Base-by-base conservation (phyloP, 371 early-diverging fungal genomes). In the Parasitella parasitica region DNA sequence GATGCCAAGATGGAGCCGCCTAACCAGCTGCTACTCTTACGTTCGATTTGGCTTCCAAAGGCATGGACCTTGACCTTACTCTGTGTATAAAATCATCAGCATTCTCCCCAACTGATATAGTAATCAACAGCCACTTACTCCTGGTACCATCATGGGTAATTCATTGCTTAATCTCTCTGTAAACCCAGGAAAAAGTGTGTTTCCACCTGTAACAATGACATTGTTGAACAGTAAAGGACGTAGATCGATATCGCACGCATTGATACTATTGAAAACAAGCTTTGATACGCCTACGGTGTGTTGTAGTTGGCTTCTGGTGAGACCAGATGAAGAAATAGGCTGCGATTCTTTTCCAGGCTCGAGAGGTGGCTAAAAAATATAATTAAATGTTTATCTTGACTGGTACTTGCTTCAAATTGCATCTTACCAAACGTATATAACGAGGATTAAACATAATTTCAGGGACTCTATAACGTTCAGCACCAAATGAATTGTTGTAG, bases 1-100 rank as follows among this genome's bases (percentile, higher is more conserved):
- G 96, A 96, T 2, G 96, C 90, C 54, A 98, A 78, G 54, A 98
- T 94, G 1, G 97, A 97, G 4, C 99, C 97, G 57, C 99, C 99
- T 27, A 97, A 85, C 99, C 99, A 98, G 37, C 93, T 84, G 36
- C 94, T 89, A 66, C 90, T 94, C 68, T 87, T 89, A 51, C 97
- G 88, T 73, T 98, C 98, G 11, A 83, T 80, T 32, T 86, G 75
- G 36, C 85, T 87, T 50, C 86, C 89, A 4, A 94, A 82, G 1
- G 93, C 90, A 65, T 89, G 87, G 56, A 96, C 75, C 74, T 90
- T 92, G 65, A 93, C 79, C 75, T 91, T 90, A 57, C 78, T 76
- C 91, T 92, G 39, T 16, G 30, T 53, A 43, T 39, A 34, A 39
- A 51, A 16, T 5, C 35, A 26, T 39, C n/a, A 38, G 32, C 11